Evolutionary conservation across 1,284 basidiomycete species (phyloP), one percentile per base, ranked within the genome.

Genomic region (Cryptococcus floricola): DNA sequence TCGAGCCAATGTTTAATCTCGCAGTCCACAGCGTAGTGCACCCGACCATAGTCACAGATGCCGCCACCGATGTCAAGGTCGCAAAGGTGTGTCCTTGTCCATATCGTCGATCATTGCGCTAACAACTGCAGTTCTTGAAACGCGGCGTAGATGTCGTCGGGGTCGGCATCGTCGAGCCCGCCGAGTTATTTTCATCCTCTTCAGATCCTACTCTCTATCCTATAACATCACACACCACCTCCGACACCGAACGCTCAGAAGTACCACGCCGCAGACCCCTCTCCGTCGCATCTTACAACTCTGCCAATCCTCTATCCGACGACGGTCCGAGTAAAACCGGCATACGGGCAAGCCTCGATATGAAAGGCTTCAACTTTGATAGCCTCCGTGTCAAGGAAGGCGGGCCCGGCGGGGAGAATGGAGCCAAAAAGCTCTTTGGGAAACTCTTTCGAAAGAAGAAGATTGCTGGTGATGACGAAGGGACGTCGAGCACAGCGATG

Each of bases 1-100:
- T 97, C 64, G 87, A 93, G 48, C 94, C 95, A 0, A 81, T 97
- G 14, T 98, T 96, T 79, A 97, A 95, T 68, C 82, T 98, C 37
- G 87, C 89, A 53, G 69, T 76, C 2, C 94, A 98, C 77, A 91
- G 90, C 63, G 90, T 98, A 56, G 83, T 95, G 80, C 87, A 91
- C 10, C 94, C 94, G 60, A 86, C 87, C 31, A 87, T 96, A 55
- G 85, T 91, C 34, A 73, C 73, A 6, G 73, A 76, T 54, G 74
- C 76, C 38, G 93, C 92, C 3, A 98, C 95, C 0, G 95, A 98
- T 63, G 89, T 89, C 31, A 91, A 90, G 74, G 87, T 98, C 12
- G 93, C 94, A 16, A 91, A 88, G 62, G 72, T 74, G 48, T 57
- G 71, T 63, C 37, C 6, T 48, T 27, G 31, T 31, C 23, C 10